Base-by-base conservation (phyloP, 2,329 filamentous ascomycete species). In the Aureobasidium namibiae region DNA sequence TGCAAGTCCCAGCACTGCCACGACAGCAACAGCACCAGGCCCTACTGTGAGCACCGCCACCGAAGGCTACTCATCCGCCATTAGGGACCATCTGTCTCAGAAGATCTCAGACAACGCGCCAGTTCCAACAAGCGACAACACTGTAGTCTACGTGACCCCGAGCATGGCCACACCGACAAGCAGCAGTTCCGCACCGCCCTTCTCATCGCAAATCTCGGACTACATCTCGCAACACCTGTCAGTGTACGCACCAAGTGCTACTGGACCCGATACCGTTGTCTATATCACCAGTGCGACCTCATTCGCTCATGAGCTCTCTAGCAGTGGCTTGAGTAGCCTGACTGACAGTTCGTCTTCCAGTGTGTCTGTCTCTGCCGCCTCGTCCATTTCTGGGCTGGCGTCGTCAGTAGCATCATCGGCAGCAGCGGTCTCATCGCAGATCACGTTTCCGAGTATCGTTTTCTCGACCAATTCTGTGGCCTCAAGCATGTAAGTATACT, bases 81-180 rank as follows among this genome's bases (percentile, higher is more conserved):
- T 53, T 10, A 39, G 13, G 8, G 48, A 53, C 6, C 48, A 60
- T 31, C 21, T 60, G 18, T 53, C 57, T 46, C 48, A 45, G 14
- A 45, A 36, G 10, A 44, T 54, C 3, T 60, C 57, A 16, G 48
- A 53, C 9, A 54, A 54, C 11, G 39, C 46, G 10, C 57, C 57
- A 13, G 48, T 52, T 2, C 46, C 48, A 9, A 60, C 57, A 29
- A 52, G 57, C 16, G 41, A 52, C 33, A 52, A 54, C 18, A 60
- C 48, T 2, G 31, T 39, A 2, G 39, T 60, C 16, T 54, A 60
- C 18, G 38, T 52, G 7, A 50, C 31, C 16, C 39, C 46, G 1
- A 54, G 18, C 11, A n/a, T 50, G 1, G 39, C 39, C 4, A 26
- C 24, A 9, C 18, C 38, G 5, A 23, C 46, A 11, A 54, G 31